These are phyloP conservation scores for Globisporangium solare DNA, from an alignment of 352 stramenopile species.

Conservation along the genomic window DNA sequence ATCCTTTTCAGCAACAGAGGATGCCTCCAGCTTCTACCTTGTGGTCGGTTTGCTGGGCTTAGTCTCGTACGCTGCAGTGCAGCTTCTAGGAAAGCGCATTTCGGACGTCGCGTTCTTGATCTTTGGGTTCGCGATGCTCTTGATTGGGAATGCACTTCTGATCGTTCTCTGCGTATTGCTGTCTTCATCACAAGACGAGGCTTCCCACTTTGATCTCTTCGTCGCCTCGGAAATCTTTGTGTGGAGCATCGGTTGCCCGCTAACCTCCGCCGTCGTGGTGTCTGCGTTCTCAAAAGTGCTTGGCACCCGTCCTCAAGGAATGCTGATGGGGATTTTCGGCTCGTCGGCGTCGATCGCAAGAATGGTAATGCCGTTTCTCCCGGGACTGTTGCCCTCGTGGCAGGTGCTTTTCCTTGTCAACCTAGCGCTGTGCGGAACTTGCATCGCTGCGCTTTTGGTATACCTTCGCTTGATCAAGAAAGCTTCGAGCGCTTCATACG, in stretches of 20 bases:
- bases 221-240: conserved; percentile 44
- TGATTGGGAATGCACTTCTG: conserved; percentile 44
- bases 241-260: conserved; percentile 57
- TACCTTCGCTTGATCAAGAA: conserved; percentile 12
- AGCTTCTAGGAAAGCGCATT: conserved; percentile 27
- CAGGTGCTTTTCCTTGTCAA: conserved; percentile 38
- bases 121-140: conserved; percentile 42
- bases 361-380: conserved; percentile 55
- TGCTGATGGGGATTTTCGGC: conserved; percentile 59
- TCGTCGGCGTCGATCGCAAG: conserved; percentile 48
- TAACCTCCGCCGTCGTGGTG: conserved; percentile 49
- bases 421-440: conserved; percentile 34
- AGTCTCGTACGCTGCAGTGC: conserved; percentile 33
- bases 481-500: conserved; percentile 1
- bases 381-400: conserved; percentile 41
- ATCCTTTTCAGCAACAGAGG: conserved; percentile 19
- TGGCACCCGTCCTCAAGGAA: conserved; percentile 39
- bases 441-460: conserved; percentile 28
- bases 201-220: conserved; percentile 18
- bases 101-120: conserved; percentile 41
- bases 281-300: conserved; percentile 58
- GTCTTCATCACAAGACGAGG: neutral
- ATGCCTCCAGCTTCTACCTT: conserved; percentile 48
- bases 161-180: conserved; percentile 23
- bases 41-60: conserved; percentile 46